Base-by-base conservation (phyloP, 1,284 basidiomycete genomes). In the Fomes fomentarius region DNA sequence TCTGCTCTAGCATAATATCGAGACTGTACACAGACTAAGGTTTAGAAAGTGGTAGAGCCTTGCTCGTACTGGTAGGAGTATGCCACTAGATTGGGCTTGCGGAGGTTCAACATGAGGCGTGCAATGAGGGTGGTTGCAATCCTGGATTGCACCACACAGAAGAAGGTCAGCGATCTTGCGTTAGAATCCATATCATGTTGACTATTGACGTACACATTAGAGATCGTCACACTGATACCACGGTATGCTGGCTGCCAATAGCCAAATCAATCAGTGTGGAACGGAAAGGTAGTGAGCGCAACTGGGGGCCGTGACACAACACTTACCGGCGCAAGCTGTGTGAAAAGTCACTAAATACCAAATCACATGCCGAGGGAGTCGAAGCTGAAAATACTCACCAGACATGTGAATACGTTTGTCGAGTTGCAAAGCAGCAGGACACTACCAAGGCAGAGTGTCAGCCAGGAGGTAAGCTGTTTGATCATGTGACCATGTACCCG, bases 221-320 rank as follows among this genome's bases (percentile, higher is more conserved):
- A 39, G 4, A 21, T 35, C 35, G 55, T 57, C 11, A 52, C 47
- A 24, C 41, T 57, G 37, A 57, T 46, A 0, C 55, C 55, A 40
- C 38, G 39, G 37, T 49, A 52, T 3, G 30, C 25, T 14, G 45
- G 47, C 55, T 57, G 37, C 17, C 19, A 10, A 25, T 12, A n/a
- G 28, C 17, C 21, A 17, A 9, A 3, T 21, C 7, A 12, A 11
- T 14, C 21, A 8, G 14, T 11, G 19, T 17, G 30, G 12, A 12
- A 8, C 10, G 35, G 22, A 4, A 14, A 11, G 4, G 28, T 25
- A 19, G 19, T 6, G 24, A 12, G 19, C 43, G 15, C 21, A n/a
- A n/a, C n/a, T n/a, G n/a, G n/a, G n/a, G n/a, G n/a, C n/a, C n/a
- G n/a, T n/a, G n/a, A n/a, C n/a, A n/a, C n/a, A n/a, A n/a, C n/a